Conservation (phyloP, 2,329 filamentous ascomycete genomes). For the Fusarium nisikadoi region DNA sequence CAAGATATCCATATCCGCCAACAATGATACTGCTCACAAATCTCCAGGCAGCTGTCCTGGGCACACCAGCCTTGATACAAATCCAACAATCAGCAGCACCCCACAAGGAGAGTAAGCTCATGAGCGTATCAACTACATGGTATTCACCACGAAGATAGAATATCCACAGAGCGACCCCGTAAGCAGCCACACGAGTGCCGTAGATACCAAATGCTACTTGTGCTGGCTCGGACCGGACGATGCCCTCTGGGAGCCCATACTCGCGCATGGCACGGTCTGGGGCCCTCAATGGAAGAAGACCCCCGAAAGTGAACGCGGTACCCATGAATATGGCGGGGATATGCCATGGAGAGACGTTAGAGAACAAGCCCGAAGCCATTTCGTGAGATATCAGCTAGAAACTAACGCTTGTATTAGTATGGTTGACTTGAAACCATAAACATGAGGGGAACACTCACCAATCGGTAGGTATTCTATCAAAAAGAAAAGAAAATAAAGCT, state of each 20-base stretch:
- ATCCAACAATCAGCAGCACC: conserved; percentile 39
- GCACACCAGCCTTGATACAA: conserved; percentile 39
- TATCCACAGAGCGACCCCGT: conserved; percentile 37
- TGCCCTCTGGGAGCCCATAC: conserved; percentile 48
- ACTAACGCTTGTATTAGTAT: neutral
- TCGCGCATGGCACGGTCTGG: conserved; percentile 47
- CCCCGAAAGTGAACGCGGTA: conserved; percentile 47
- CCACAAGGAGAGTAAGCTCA: conserved; percentile 31
- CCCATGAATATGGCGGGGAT: conserved; percentile 45
- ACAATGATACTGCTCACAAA: conserved; percentile 19
- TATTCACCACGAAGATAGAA: conserved; percentile 39
- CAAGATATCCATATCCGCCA: conserved; percentile 35
- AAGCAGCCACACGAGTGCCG: conserved; percentile 32
- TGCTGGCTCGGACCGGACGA: conserved; percentile 45
- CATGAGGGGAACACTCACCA: neutral
- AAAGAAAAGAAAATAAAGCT: neutral
- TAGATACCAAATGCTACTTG: conserved; percentile 46
- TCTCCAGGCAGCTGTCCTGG: conserved; percentile 20
- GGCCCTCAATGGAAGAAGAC: conserved; percentile 49
- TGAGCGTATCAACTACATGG: conserved; percentile 34
- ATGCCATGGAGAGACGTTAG: conserved; percentile 39
- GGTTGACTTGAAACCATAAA: neutral
- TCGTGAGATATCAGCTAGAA: neutral
- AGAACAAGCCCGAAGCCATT: conserved; percentile 28
- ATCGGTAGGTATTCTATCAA: neutral